These are phyloP conservation scores for Rossbeevera mucosa DNA, from an alignment of 768 basidiomycete genomes.

Conservation along the genomic window DNA sequence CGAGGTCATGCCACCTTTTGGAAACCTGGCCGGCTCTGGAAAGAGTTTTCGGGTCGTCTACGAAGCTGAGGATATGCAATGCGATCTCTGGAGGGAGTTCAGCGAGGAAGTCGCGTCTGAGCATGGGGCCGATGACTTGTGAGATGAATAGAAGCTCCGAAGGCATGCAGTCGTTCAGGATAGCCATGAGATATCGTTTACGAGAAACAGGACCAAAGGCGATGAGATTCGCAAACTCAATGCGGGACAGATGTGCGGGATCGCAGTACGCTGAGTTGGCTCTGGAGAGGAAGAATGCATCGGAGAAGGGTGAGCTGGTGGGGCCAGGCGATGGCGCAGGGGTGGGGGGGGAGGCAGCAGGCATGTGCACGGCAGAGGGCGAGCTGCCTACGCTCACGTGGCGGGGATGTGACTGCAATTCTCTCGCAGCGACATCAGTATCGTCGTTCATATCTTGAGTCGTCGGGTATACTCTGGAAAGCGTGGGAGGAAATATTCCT, in stretches of 20 bases:
- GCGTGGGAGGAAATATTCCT: no score
- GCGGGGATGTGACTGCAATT: slow-evolving; percentile 9
- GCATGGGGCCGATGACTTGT: slow-evolving; percentile 55
- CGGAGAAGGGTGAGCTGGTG: slow-evolving; percentile 45
- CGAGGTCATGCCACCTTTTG: slow-evolving; percentile 62
- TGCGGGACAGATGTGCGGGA: slow-evolving; percentile 25
- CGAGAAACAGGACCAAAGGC: slow-evolving; percentile 39
- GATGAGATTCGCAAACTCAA: slow-evolving; percentile 30
- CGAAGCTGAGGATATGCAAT: slow-evolving; percentile 67
- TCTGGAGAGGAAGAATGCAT: slow-evolving; percentile 19
- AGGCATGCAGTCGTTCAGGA: slow-evolving; percentile 52
- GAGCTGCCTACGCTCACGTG: slow-evolving; percentile 14
- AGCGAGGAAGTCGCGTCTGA: slow-evolving; percentile 56
- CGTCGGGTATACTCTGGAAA: neutral
- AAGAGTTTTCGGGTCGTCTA: slow-evolving; percentile 72
- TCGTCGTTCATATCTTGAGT: slow-evolving; percentile 13
- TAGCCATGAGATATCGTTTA: slow-evolving; percentile 46
- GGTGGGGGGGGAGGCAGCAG: slow-evolving; percentile 54
- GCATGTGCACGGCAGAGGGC: slow-evolving; percentile 43
- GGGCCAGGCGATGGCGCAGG: slow-evolving; percentile 57
- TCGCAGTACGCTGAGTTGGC: slow-evolving; percentile 14
- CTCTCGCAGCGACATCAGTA: slow-evolving; percentile 5
- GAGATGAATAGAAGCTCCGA: slow-evolving; percentile 66
- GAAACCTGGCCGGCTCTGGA: slow-evolving; percentile 67
- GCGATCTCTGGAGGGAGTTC: slow-evolving; percentile 68